Evolutionary conservation across 768 basidiomycete species (phyloP).

Genomic region (Megacollybia marginata): DNA sequence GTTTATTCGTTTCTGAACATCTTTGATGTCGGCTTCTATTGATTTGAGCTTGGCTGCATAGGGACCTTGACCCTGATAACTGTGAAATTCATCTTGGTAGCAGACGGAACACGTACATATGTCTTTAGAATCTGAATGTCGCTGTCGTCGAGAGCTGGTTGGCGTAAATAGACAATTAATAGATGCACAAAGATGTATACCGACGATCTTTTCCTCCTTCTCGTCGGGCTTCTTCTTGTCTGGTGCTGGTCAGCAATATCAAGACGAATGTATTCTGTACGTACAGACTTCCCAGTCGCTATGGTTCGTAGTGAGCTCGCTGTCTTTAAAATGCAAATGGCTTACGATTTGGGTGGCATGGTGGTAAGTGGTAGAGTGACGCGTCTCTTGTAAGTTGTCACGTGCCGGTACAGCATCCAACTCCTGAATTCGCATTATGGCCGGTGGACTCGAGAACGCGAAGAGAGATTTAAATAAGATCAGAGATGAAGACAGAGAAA

Average conservation of each 20-base stretch:
- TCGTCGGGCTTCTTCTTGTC: constrained; percentile 82
- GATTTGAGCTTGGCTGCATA: constrained; percentile 86
- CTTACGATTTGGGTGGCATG: constrained; percentile 93
- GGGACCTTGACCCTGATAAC: constrained; percentile 87
- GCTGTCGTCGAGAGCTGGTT: constrained; percentile 85
- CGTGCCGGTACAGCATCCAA: neutral
- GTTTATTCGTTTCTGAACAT: constrained; percentile 94
- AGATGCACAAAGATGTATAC: constrained; percentile 29
- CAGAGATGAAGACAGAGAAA: constrained; percentile 85
- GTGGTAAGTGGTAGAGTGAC: constrained; percentile 4
- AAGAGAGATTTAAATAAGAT: constrained; percentile 84
- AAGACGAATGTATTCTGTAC: constrained; percentile 13
- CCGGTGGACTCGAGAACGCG: constrained; percentile 89
- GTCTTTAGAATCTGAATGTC: constrained; percentile 99
- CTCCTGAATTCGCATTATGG: constrained; percentile 43
- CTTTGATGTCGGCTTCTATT: constrained; percentile 88
- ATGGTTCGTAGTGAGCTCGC: constrained; percentile 1
- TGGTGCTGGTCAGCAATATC: constrained; percentile 22
- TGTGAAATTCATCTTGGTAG: neutral
- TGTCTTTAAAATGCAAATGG: constrained; percentile 13
- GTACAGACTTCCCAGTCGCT: constrained; percentile 99
- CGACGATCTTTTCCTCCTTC: constrained; percentile 91
- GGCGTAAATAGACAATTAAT: constrained; percentile 5
- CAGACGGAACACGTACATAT: constrained; percentile 51
- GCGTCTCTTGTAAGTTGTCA: neutral